Base-by-base conservation (phyloP, 2,329 filamentous ascomycete species). In the Aspergillus intermedius region DNA sequence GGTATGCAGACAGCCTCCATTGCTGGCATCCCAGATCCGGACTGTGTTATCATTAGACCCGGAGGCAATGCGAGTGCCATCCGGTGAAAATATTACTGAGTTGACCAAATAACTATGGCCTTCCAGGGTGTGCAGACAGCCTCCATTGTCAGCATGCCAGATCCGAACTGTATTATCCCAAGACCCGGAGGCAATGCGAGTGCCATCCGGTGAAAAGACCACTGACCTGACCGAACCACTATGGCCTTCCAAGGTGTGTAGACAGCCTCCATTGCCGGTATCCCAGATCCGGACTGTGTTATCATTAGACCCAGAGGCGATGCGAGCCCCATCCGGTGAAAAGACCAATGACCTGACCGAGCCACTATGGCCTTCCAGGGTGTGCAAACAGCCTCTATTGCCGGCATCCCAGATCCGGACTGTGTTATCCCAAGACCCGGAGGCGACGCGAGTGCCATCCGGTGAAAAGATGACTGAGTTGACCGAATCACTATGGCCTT, bases 161-260 rank as follows among this genome's bases (percentile, higher is more conserved):
- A 66, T 39, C 32, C 46, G 49, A n/a, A 64, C 46, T 2, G 57
- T 62, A 0, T 44, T 40, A 44, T 65, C 60, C 19, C 47, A 15
- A 3, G 63, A 64, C 35, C 42, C 56, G 3, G 62, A 63, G 1
- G 56, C 59, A 6, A 66, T 42, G 19, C 51, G 47, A n/a, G 52
- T 52, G 19, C 57, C 50, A 42, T 62, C 58, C 5, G 49, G 54
- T 6, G 60, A 64, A 49, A 66, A 67, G 3, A 19, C 17, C 17
- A 19, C 17, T 19, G 17, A 19, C 2, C 3, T 3, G 17, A 19
- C 17, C 17, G 2, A 3, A 19, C 2, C 17, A 19, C 17, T 19
- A 19, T 19, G 17, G 17, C 17, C 17, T 19, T 50, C 39, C 21
- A 60, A 52, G 12, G 43, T 54, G n/a, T n/a, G n/a, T n/a, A n/a